Base-by-base conservation (phyloP, 805 yeast species). In the Lachancea dasiensis region DNA sequence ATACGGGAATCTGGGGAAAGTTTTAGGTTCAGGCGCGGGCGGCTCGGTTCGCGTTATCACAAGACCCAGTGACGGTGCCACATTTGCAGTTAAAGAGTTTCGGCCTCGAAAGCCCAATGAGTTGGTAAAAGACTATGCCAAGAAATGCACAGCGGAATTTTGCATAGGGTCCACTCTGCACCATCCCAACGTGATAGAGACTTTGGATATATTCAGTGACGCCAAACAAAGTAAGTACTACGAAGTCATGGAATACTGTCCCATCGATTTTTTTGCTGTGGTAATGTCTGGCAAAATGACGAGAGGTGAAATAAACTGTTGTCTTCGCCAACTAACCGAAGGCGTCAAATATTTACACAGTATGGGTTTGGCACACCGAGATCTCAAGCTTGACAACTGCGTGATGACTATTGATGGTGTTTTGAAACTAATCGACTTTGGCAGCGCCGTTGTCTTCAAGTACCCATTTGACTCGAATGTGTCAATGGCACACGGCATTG, bases 241-340 rank as follows among this genome's bases (percentile, higher is more conserved):
- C 51, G 87, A 84, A 62, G 80, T 84, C 25, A 84, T 84, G 92
- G 92, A 84, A 58, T 84, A 81, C 52, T 83, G 89, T 41, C 92
- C 90, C 18, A 72, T 77, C 28, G 95, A 84, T 63, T 82, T 84
- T 59, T 84, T 84, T 56, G 86, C 87, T 0, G 86, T 84, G 30
- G 94, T 84, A 11, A 84, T 84, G 94, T 79, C 86, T 4, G 89
- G 87, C 17, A 72, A 77, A 50, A 81, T 84, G 89, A 70, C 83
- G 5, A 70, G 92, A 52, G 79, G 79, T 38, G 94, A 84, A 58
- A 81, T 83, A 47, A 83, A 83, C 53, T 84, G 94, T 56, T 84
- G 86, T 56, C 67, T 84, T 40, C 81, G 78, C 56, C 95, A 84
- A 61, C 70, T 84, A 28, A 65, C 77, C 27, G 71, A 75, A 33